Conservation (phyloP, 2,329 filamentous ascomycete species). For the Alternaria ethzedia region DNA sequence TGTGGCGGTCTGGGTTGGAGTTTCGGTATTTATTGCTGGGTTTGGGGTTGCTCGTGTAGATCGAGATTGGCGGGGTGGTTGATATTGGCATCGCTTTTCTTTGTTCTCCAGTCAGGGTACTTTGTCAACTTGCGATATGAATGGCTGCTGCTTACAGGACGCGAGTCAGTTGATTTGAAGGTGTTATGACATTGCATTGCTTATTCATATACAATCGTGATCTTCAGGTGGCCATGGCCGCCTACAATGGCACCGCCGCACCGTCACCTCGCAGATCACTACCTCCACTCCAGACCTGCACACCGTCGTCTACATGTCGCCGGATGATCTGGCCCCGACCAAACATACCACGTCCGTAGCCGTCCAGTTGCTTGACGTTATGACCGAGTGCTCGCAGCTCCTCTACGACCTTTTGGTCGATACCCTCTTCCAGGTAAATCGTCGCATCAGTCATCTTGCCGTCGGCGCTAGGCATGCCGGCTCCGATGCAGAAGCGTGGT, state of each 20-base stretch:
- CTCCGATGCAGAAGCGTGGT: conserved; percentile 86
- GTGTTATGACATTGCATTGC: neutral
- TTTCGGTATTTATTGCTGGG: neutral
- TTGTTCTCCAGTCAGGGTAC: neutral
- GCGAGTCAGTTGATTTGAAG: neutral
- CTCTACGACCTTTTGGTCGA: conserved; percentile 70
- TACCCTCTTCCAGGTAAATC: conserved; percentile 84
- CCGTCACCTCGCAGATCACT: conserved; percentile 91
- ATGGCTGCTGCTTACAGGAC: neutral
- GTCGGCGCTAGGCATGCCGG: conserved; percentile 68
- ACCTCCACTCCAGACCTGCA: conserved; percentile 81
- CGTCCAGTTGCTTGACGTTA: conserved; percentile 71
- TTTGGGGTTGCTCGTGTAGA: neutral
- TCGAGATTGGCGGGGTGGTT: neutral
- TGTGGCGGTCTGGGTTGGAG: neutral
- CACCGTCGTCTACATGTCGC: conserved; percentile 75
- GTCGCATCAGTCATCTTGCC: conserved; percentile 65
- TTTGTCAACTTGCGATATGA: neutral
- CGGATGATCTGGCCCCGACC: conserved; percentile 87
- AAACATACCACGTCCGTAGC: conserved; percentile 72
- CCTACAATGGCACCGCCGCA: conserved; percentile 60
- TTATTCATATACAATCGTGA: neutral
- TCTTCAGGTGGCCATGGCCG: neutral
- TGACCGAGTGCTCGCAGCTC: conserved; percentile 76
- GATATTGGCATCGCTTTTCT: neutral